Evolutionary conservation across 306 rosid species (phyloP).

Genomic region (Astragalus membranaceus): DNA sequence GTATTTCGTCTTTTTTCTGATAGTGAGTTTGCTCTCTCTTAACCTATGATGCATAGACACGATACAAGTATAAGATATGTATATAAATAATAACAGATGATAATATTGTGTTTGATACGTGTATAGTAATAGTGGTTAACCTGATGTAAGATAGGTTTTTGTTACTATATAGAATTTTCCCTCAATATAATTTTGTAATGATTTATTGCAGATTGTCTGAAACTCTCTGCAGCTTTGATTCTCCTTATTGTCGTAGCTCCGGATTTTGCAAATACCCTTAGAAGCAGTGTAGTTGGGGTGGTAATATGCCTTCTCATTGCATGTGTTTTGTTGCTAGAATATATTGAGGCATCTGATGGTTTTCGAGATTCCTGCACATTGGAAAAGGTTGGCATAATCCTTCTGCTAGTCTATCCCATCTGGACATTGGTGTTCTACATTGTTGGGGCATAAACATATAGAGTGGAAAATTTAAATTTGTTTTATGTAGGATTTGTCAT

Average conservation of each 20-base stretch:
- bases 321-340: slow-evolving; percentile 80
- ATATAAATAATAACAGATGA: no score
- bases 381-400: slow-evolving; percentile 61
- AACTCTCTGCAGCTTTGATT: slow-evolving; percentile 65
- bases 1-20: slow-evolving; percentile 56
- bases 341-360: slow-evolving; percentile 86
- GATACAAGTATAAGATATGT: no score
- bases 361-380: slow-evolving; percentile 80
- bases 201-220: slow-evolving; percentile 80
- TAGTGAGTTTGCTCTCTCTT: no score
- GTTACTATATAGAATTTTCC: no score
- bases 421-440: slow-evolving; percentile 57
- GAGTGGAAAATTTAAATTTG: neutral
- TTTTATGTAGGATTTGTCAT: neutral
- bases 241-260: slow-evolving; percentile 74
- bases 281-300: slow-evolving; percentile 41
- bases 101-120: no score
- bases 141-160: no score
- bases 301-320: slow-evolving; percentile 65
- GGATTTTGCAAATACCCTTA: slow-evolving; percentile 42
- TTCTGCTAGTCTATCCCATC: slow-evolving; percentile 63
- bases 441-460: slow-evolving; percentile 14
- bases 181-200: no score
- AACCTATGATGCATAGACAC: no score
- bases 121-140: no score